Base-by-base conservation (phyloP, 2,329 filamentous ascomycete genomes). In the Coleophoma eucalyptorum region DNA sequence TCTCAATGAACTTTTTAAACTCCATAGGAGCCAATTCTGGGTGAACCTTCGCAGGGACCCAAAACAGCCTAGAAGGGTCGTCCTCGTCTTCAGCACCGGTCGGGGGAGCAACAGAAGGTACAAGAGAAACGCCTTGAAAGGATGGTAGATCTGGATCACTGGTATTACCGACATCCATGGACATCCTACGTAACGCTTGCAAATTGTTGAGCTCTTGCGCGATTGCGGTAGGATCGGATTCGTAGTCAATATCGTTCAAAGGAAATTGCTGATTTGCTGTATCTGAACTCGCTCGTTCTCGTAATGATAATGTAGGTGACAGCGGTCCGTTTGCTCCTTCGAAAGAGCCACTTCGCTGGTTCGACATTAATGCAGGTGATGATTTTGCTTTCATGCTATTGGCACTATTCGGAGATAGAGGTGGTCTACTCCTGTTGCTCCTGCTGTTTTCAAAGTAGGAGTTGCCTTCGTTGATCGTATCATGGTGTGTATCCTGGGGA, bases 1-100 rank as follows among this genome's bases (percentile, higher is more conserved):
- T 95, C 63, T 99, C 93, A 2, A 99, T 80, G 60, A 97, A 99
- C 1, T 87, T 93, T 69, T 96, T 97, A 76, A 97, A 99, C 61
- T 97, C 94, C 64, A 89, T 91, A 1, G 94, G 94, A 3, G 94
- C 94, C 45, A 99, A 76, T 69, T 99, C 94, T 1, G 94, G 94
- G 62, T 99, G 94, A 26, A 99, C 80, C 52, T 91, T 84, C 20
- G 94, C 94, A 5, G 94, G 94, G 5, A 99, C 94, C 94, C 94
- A 99, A 58, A 97, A 89, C 52, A 97, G 72, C 55, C 91, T 82
- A 2, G 92, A 91, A 7, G 90, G 84, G 65, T 97, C 93, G 61
- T 91, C 87, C 66, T 96, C 91, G 62, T 95, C 87, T 55, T 90
- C 87, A 53, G 83, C 80, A 32, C 84, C 81, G 3, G 78, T 83